Evolutionary conservation across 2,329 filamentous ascomycete genomes (phyloP), one percentile per base, ranked within the genome.

Genomic region (Epichloe baconii): DNA sequence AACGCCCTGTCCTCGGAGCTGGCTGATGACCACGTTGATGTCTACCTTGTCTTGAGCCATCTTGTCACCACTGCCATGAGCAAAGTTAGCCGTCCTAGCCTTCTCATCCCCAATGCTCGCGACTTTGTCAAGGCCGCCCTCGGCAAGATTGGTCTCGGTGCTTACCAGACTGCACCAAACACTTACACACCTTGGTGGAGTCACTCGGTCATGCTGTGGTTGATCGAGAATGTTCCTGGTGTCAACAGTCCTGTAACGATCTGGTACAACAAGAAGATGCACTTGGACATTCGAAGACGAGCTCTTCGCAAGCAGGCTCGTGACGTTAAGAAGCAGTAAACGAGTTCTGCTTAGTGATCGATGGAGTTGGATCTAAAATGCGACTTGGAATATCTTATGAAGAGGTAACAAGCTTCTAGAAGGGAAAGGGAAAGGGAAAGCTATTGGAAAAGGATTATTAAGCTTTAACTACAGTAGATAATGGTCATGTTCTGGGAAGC

Each of bases 1-100:
- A 85, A 82, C 5, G 83, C 93, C 11, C 78, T 98, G 14, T 86
- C 85, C 1, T 79, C 84, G 14, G 93, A 98, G 69, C 78, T 98
- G 34, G 80, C 85, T 56, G 80, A 83, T 1, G 77, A 86, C 60
- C 86, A 88, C 52, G 82, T 98, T 41, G 84, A 88, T 56, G 89
- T 95, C n/a, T 83, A 97, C 68, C 80, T 97, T 47, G 84, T 95
- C 31, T 79, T 97, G 59, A 89, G 86, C 60, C 94, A 98, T 68
- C 80, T 98, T 46, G 87, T 98, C 61, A 95, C 89, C 4, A 91
- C 88, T 1, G 88, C 91, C 62, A 98, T 98, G 93, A 91, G 86
- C 70, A 98, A 98, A 77, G 82, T 98, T 60, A 85, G 88, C 61
- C 85, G 83, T 52, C 74, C 88, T 0, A 91, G 80, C 56, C 69